Conservation (phyloP, 2,329 filamentous ascomycete genomes). For the Nothomitra cinnamomea region DNA sequence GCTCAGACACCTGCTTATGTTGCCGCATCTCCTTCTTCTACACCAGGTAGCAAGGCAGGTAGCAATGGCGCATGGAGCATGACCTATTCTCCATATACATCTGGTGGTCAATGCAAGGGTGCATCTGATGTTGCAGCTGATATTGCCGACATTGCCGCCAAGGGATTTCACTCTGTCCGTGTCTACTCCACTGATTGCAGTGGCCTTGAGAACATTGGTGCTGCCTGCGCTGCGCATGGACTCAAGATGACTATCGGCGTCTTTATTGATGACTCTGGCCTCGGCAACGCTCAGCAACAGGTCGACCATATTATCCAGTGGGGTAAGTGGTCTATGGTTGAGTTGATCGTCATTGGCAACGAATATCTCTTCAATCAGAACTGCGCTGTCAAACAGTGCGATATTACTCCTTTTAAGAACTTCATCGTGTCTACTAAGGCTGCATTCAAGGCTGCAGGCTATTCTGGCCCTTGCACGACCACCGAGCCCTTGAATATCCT, state of each 20-base stretch:
- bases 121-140: slow-evolving; percentile 40
- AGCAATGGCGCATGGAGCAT: slow-evolving; percentile 45
- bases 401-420: too few species aligned
- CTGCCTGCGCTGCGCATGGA: slow-evolving; percentile 46
- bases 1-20: slow-evolving; percentile 7
- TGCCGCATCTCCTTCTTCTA: slow-evolving; percentile 1
- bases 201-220: slow-evolving; percentile 58
- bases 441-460: slow-evolving; percentile 46
- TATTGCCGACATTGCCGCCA: slow-evolving; percentile 41
- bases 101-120: slow-evolving; percentile 43
- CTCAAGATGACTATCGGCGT: slow-evolving; percentile 75
- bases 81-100: slow-evolving; percentile 62
- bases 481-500: slow-evolving; percentile 73
- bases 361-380: slow-evolving; percentile 68
- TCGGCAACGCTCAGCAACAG: slow-evolving; percentile 53
- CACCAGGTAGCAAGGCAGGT: slow-evolving; percentile 10
- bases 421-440: slow-evolving; percentile 54
- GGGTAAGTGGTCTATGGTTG: slow-evolving; percentile 57
- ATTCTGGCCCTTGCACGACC: slow-evolving; percentile 61
- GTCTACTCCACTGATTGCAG: slow-evolving; percentile 88
- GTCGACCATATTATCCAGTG: slow-evolving; percentile 55
- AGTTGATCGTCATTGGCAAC: slow-evolving; percentile 77
- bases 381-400: slow-evolving; percentile 43
- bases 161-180: slow-evolving; percentile 56
- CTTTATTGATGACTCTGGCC: slow-evolving; percentile 51